Evolutionary conservation across 1,284 basidiomycete species (phyloP).

Genomic region (Porodaedalea pini): DNA sequence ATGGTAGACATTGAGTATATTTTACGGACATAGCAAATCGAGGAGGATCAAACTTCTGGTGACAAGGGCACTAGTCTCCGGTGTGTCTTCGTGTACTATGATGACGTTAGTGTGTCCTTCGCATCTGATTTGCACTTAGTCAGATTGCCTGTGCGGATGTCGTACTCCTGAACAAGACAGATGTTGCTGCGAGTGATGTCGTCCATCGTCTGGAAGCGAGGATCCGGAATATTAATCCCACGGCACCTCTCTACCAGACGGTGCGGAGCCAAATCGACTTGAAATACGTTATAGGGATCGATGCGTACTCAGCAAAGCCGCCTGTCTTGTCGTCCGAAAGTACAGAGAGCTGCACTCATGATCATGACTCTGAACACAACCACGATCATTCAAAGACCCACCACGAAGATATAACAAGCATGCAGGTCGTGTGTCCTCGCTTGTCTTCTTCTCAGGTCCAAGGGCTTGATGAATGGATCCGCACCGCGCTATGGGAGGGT

Average conservation of each 20-base stretch:
- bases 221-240: constrained; percentile 75
- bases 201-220: constrained; percentile 48
- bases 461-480: constrained; percentile 73
- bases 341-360: constrained; percentile 26
- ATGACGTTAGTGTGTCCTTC: background rate
- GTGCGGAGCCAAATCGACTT: constrained; percentile 68
- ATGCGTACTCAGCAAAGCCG: constrained; percentile 58
- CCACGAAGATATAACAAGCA: constrained; percentile 68
- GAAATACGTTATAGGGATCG: constrained; percentile 69
- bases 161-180: constrained; percentile 85
- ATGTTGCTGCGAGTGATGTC: constrained; percentile 52
- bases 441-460: constrained; percentile 45
- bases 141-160: constrained; percentile 90
- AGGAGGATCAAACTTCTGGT: constrained; percentile 65
- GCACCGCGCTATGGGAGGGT: constrained; percentile 75
- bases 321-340: background rate
- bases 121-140: constrained; percentile 37
- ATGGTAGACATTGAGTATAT: constrained; percentile 17
- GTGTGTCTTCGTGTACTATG: constrained; percentile 38
- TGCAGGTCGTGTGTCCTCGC: constrained; percentile 63
- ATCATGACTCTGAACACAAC: constrained; percentile 29
- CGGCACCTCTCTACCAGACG: constrained; percentile 69
- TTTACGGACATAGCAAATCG: constrained; percentile 64
- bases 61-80: constrained; percentile 74
- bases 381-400: constrained; percentile 45